These are phyloP conservation scores for Tetrahymena elliotti DNA, from an alignment of 73 alveolate genomes.

Conservation along the genomic window DNA sequence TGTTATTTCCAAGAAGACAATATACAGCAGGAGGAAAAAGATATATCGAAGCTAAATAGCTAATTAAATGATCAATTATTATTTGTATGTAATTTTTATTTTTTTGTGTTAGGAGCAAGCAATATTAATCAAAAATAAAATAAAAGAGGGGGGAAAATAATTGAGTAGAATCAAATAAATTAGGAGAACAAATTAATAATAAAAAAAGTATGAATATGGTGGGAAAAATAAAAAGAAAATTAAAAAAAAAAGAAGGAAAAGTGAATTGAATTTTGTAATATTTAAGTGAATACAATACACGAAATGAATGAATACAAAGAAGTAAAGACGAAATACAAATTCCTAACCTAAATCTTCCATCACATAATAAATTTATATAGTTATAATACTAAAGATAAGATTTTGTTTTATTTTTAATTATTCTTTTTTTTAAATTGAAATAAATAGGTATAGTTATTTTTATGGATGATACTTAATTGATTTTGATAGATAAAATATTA, in stretches of 20 bases:
- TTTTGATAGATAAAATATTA: neutral
- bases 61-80: neutral
- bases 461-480: neutral
- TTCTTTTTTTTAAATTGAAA: neutral
- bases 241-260: neutral
- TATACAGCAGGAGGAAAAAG: neutral
- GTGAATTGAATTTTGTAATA: neutral
- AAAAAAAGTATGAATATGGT: neutral
- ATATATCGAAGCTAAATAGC: neutral
- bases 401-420: neutral
- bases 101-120: neutral
- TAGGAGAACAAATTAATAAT: neutral
- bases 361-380: neutral
- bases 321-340: neutral
- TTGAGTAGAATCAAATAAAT: neutral
- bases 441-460: neutral
- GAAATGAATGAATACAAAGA: neutral
- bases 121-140: neutral
- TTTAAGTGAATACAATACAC: neutral
- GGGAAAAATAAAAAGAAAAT: neutral
- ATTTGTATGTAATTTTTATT: neutral
- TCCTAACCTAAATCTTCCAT: neutral
- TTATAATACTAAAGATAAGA: neutral
- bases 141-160: neutral
- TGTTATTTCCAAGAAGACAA: neutral